These are phyloP conservation scores for Phaeophleospora eucalypticola DNA, from an alignment of 2,329 filamentous ascomycete species.

Conservation along the genomic window DNA sequence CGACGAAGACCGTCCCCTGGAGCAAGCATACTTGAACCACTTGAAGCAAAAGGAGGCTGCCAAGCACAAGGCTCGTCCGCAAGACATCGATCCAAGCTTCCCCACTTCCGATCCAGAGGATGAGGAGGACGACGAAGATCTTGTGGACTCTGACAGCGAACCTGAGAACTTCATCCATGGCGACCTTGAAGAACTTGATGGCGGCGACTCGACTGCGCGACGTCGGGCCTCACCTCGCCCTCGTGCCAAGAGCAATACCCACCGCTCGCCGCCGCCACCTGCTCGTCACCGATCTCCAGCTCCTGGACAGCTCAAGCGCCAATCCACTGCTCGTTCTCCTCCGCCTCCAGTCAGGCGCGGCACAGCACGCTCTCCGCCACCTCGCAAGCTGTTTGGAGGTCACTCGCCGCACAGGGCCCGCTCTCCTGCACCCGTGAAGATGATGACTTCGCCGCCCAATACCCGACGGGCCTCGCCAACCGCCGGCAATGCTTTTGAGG, in stretches of 20 bases:
- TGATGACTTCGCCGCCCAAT: constrained; percentile 64
- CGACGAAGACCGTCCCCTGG: constrained; percentile 90
- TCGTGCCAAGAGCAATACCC: constrained; percentile 14
- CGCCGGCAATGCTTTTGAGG: constrained; percentile 44
- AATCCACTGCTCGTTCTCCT: constrained; percentile 43
- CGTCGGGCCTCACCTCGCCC: constrained; percentile 35
- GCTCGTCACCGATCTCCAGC: constrained; percentile 35
- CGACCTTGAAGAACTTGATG: constrained; percentile 32
- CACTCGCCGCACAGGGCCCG: constrained; percentile 65
- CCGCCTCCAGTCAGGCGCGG: constrained; percentile 20
- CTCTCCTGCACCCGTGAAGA: constrained; percentile 39
- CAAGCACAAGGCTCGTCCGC: constrained; percentile 80
- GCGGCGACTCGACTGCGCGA: constrained; percentile 33
- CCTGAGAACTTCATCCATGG: constrained; percentile 63
- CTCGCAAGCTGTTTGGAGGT: constrained; percentile 59
- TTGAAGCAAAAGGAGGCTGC: constrained; percentile 75
- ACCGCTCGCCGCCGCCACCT: constrained; percentile 33
- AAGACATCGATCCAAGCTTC: constrained; percentile 96
- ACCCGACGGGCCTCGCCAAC: constrained; percentile 44
- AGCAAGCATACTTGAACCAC: constrained; percentile 85
- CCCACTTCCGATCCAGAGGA: constrained; percentile 90
- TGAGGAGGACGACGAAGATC: constrained; percentile 66
- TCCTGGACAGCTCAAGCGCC: constrained; percentile 42
- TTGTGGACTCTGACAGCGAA: constrained; percentile 59
- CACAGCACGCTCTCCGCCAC: constrained; percentile 37